Evolutionary conservation across 2,329 filamentous ascomycete species (phyloP).

Genomic region (Sarocladium strictum): DNA sequence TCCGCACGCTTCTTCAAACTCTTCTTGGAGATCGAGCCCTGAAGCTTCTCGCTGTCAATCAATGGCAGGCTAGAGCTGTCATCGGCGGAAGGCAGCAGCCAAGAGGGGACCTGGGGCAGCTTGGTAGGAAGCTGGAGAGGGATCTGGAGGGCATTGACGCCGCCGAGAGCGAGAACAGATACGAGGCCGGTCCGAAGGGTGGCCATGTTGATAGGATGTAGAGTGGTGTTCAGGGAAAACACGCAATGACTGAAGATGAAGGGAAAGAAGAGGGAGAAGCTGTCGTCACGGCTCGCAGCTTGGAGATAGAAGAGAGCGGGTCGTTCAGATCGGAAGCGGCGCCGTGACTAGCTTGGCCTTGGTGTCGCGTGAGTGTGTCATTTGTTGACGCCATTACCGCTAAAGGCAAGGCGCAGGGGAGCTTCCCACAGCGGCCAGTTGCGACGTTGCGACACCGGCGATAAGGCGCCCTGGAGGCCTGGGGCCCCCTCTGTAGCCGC

Average conservation of each 20-base stretch:
- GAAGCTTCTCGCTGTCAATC: constrained; percentile 49
- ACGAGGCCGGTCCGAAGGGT: constrained; percentile 1
- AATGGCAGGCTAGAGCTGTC: constrained; percentile 26
- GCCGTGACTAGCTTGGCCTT: too few relatives aligned
- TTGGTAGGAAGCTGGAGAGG: constrained; percentile 10
- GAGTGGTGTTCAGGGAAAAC: background rate
- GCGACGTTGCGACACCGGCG: constrained; percentile 5
- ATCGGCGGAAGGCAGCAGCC: background rate
- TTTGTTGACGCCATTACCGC: constrained; percentile 4
- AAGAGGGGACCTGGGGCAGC: background rate
- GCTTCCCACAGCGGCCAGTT: background rate
- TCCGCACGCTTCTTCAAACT: constrained; percentile 55
- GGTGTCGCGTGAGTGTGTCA: constrained; percentile 7
- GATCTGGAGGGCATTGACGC: constrained; percentile 12
- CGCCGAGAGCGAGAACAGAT: constrained; percentile 10
- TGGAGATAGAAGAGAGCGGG: background rate
- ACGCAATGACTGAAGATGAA: background rate
- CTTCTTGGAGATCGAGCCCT: constrained; percentile 48
- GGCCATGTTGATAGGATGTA: background rate
- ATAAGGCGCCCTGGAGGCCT: background rate
- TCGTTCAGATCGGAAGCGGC: background rate
- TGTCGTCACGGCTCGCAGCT: background rate
- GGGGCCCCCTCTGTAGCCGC: too few relatives aligned
- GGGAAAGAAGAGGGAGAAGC: background rate
- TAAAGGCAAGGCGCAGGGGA: background rate